Evolutionary conservation across 1,139 yeast genomes (phyloP).

Genomic region (Magnusiomyces fungicola): DNA sequence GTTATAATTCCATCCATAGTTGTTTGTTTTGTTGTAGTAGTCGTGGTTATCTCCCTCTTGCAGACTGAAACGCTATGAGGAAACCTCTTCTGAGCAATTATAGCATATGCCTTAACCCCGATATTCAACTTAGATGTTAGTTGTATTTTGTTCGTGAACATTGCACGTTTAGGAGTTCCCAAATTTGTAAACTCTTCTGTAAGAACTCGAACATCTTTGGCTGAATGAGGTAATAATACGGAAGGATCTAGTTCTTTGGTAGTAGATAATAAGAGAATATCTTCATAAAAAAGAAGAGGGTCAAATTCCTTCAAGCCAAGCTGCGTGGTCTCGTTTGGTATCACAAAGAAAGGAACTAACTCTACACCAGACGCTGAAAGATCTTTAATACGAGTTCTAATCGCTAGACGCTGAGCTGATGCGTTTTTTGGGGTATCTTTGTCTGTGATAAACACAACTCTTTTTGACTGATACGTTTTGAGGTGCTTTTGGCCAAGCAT

Average conservation of each 20-base stretch:
- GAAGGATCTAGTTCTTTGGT: neutral
- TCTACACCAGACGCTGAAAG: constrained; percentile 44
- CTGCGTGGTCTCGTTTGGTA: constrained; percentile 13
- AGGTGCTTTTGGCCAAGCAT: neutral
- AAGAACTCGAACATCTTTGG: constrained; percentile 4
- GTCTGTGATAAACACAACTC: constrained; percentile 3
- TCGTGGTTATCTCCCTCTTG: neutral
- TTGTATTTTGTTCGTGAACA: constrained; percentile 53
- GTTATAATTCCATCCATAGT: neutral
- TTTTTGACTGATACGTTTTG: neutral
- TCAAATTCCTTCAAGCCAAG: neutral
- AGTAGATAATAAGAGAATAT: constrained; percentile 25
- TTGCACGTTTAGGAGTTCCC: constrained; percentile 50
- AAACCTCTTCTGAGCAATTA: constrained; percentile 49
- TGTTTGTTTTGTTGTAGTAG: constrained; percentile 17
- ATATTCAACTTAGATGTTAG: constrained; percentile 48
- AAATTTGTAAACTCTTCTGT: constrained; percentile 1
- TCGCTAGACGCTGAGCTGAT: neutral
- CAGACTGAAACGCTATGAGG: constrained; percentile 40
- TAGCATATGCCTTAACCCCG: constrained; percentile 63
- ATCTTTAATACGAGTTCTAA: constrained; percentile 14
- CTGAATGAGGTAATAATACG: neutral
- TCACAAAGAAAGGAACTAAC: constrained; percentile 62
- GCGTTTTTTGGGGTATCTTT: neutral
- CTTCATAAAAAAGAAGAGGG: constrained; percentile 43